Base-by-base conservation (phyloP, 2,329 filamentous ascomycete species). In the Dendryphion nanum region DNA sequence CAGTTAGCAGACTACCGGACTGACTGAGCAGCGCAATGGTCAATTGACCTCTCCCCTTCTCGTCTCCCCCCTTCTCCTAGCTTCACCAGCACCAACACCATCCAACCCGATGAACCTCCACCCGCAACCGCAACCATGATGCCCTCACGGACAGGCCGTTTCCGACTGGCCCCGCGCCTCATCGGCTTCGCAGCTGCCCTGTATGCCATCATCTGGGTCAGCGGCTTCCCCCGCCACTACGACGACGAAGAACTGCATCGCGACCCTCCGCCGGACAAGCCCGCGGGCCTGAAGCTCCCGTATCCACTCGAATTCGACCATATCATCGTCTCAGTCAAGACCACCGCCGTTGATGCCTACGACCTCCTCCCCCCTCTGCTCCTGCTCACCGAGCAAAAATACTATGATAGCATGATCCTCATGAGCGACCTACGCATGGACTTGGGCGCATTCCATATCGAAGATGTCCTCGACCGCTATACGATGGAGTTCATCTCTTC, bases 311-410 rank as follows among this genome's bases (percentile, higher is more conserved):
- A 44, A n/a, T 33, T 41, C 26, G 53, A 60, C 31, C 44, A 60
- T 21, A 47, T 80, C 20, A 68, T 79, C 30, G 72, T 81, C 4
- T 66, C 78, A 14, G 65, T 81, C 48, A 74, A 74, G 41, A 81
- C 78, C 3, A 76, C 77, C 23, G 76, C 77, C 4, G 77, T 73
- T 15, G 74, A 81, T 53, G 70, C 75, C 16, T 67, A 68, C 44
- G 68, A 74, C 16, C 79, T 79, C 52, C 66, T 81, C 4, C 75
- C 77, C 4, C 63, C 63, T 2, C 31, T 50, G 16, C 42, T 63
- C 21, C 45, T 59, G 13, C 47, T 52, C 18, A 53, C 55, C 7
- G 35, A 53, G 31, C 30, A 34, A 1, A 56, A 59, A 30, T 53
- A 70, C 36, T 48, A 57, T 23, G 63, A 64, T 18, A 63, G 56